A percentile compares a stretch with the other conserved stretches of the same genome.
Conservation (phyloP, 1,284 basidiomycete genomes). For the Quambalaria eucalypti region DNA sequence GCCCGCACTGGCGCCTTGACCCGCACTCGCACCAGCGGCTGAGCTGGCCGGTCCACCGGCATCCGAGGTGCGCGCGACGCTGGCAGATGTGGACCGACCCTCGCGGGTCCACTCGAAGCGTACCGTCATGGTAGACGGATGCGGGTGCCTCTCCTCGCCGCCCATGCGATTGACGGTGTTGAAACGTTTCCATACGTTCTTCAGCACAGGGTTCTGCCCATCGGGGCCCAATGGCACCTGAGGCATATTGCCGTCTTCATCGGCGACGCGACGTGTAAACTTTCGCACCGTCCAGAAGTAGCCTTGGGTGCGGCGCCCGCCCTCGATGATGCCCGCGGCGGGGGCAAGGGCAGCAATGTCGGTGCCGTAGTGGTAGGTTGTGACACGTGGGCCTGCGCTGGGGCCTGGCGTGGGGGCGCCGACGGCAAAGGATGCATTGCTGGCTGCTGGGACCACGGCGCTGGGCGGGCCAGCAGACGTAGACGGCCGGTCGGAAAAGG, state of each 20-base stretch:
- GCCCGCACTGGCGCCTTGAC: no score
- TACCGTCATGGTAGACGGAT: conserved; percentile 18
- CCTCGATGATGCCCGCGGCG: conserved; percentile 19
- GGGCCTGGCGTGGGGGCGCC: no score
- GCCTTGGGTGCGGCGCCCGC: conserved; percentile 22
- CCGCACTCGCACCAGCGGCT: background rate
- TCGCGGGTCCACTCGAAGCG: conserved; percentile 41
- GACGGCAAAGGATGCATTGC: no score
- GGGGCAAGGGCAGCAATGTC: conserved; percentile 24
- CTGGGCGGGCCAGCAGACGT: background rate
- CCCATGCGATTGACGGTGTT: conserved; percentile 27
- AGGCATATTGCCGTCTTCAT: conserved; percentile 2
- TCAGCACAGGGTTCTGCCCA: conserved; percentile 17
- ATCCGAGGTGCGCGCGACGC: background rate
- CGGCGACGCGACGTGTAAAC: conserved; percentile 21
- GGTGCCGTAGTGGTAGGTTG: no score
- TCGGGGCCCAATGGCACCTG: conserved; percentile 2
- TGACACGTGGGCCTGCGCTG: no score
- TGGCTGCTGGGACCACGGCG: no score
- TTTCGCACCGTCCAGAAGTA: conserved; percentile 39
- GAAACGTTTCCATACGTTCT: conserved; percentile 34
- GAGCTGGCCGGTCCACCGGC: background rate
- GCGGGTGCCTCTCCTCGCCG: conserved; percentile 23
- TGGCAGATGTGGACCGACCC: background rate
- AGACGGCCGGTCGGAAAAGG: no score